Percentiles rank a stretch among this genome's conserved stretches.
Conservation (phyloP, 75 land plant genomes). For the Pinus albicaulis region DNA sequence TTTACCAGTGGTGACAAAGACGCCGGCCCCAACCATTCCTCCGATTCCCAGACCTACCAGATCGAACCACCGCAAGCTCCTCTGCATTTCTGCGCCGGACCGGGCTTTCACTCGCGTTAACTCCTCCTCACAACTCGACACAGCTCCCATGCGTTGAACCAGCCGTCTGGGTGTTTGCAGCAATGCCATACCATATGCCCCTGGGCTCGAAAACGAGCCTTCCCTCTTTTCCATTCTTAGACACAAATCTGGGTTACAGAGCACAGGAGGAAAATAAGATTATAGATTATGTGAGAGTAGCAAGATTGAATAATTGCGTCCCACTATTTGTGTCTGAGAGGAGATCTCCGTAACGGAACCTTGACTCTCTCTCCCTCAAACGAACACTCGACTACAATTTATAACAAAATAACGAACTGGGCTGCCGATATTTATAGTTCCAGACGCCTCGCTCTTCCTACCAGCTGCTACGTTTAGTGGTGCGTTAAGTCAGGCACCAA, state of each 20-base stretch:
- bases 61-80: conserved; percentile 78
- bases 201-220: conserved; percentile 61
- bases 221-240: conserved; percentile 17
- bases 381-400: too few species aligned
- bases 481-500: too few species aligned
- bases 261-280: not conserved
- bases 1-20: conserved; percentile 85
- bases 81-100: conserved; percentile 68
- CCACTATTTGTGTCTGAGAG: not conserved
- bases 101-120: conserved; percentile 60
- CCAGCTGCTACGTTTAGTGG: too few species aligned
- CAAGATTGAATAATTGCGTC: not conserved
- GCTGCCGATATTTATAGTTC: too few species aligned
- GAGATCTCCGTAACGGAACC: not conserved
- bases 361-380: too few species aligned
- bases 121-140: conserved; percentile 63
- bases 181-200: conserved; percentile 45
- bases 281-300: too few species aligned
- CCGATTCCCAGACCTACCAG: conserved; percentile 81
- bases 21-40: conserved; percentile 97
- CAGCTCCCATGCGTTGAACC: conserved; percentile 40
- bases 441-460: too few species aligned
- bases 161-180: conserved; percentile 48
- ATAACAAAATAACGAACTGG: too few species aligned
- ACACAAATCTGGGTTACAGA: not conserved